These are phyloP conservation scores for Suhomyces chickasaworum DNA, from an alignment of 1,139 yeast species.

Conservation along the genomic window DNA sequence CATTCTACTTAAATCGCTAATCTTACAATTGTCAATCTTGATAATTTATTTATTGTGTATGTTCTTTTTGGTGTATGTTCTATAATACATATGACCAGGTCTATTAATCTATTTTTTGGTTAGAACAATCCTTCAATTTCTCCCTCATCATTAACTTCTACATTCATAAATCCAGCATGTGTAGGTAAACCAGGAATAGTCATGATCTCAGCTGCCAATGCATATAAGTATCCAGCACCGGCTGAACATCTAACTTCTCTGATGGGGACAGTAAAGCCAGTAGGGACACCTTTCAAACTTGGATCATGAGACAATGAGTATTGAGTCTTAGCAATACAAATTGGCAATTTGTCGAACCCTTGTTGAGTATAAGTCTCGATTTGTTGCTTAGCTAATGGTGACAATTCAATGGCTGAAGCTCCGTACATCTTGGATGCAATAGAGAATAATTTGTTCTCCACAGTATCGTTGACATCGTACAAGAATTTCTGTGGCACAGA, in stretches of 20 bases:
- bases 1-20: no score
- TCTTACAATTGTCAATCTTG: not conserved
- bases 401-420: slow-evolving; percentile 84
- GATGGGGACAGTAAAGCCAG: slow-evolving; percentile 91
- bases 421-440: slow-evolving; percentile 83
- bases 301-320: slow-evolving; percentile 96
- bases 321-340: slow-evolving; percentile 97
- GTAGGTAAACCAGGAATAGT: slow-evolving; percentile 98
- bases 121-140: slow-evolving; percentile 83
- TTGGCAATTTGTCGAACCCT: slow-evolving; percentile 90
- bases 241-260: slow-evolving; percentile 92
- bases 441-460: slow-evolving; percentile 63
- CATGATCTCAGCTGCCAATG: slow-evolving; percentile 95
- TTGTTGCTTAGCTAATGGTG: slow-evolving; percentile 82
- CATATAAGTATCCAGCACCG: slow-evolving; percentile 96
- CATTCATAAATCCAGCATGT: slow-evolving; percentile 95
- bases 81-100: slow-evolving; percentile 5
- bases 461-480: slow-evolving; percentile 60
- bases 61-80: not conserved
- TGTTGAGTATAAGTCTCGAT: slow-evolving; percentile 82
- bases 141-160: slow-evolving; percentile 90
- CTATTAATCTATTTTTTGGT: slow-evolving; percentile 2
- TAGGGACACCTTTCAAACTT: slow-evolving; percentile 89
- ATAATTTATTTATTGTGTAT: not conserved
- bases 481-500: slow-evolving; percentile 51